A percentile compares a stretch with the other conserved stretches of the same genome.
These are phyloP conservation scores for Gossypium arboreum DNA, from an alignment of 345 rosid genomes.

Conservation along the genomic window DNA sequence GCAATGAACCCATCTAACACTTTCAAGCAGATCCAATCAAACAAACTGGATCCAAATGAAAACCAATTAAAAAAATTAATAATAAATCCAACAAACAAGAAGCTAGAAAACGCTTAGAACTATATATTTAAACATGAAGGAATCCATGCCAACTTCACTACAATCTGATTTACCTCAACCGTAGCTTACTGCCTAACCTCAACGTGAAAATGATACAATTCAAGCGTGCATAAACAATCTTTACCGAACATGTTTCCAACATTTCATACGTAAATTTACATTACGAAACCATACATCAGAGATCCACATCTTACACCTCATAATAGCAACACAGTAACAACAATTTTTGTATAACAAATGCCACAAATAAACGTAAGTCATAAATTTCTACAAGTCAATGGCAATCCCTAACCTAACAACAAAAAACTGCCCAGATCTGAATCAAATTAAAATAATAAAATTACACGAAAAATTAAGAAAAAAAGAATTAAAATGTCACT, in stretches of 20 bases:
- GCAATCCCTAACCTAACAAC: neutral
- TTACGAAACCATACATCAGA: neutral
- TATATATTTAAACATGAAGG: neutral
- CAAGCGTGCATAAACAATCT: neutral
- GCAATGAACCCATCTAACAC: neutral
- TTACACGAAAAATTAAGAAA: neutral
- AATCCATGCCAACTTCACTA: neutral
- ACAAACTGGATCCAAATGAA: neutral
- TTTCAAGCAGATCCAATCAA: neutral
- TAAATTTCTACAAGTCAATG: neutral
- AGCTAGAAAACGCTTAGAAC: neutral
- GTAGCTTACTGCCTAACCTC: neutral
- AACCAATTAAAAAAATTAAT: neutral
- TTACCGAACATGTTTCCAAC: neutral
- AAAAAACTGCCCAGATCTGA: slow-evolving; percentile 29
- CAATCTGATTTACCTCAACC: neutral
- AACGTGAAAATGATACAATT: neutral
- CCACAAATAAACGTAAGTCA: neutral
- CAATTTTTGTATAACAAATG: neutral
- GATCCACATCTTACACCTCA: neutral
- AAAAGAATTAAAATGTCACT: slow-evolving; percentile 29
- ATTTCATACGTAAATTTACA: neutral
- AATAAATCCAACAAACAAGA: neutral
- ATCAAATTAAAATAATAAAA: neutral
- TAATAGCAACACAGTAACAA: neutral